A percentile compares a stretch with the other conserved stretches of the same genome.
phyloP scores from a whole-genome alignment of 2,329 filamentous ascomycete genomes.

The Fusarium brachygibbosum region DNA sequence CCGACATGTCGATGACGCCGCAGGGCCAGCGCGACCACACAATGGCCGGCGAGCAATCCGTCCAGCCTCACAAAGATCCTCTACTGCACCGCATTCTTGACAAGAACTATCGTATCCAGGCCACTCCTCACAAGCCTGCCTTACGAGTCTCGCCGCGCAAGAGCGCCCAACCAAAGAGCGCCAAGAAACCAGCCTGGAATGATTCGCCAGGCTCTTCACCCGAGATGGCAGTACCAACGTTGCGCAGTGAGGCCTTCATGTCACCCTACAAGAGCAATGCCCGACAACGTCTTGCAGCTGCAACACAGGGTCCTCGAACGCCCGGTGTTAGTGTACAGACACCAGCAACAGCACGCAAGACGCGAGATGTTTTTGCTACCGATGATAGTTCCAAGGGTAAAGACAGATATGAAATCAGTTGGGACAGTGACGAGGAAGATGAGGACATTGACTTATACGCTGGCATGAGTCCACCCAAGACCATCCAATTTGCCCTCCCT shows the following conservation, averaged over 20 bases:
- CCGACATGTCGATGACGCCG: slow-evolving; percentile 74
- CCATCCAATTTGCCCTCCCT: slow-evolving; percentile 86
- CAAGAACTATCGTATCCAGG: slow-evolving; percentile 94
- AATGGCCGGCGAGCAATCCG: slow-evolving; percentile 53
- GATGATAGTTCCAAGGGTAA: slow-evolving; percentile 47
- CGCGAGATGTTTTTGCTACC: slow-evolving; percentile 63
- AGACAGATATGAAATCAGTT: slow-evolving; percentile 70
- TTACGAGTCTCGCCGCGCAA: slow-evolving; percentile 63
- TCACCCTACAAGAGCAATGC: slow-evolving; percentile 72
- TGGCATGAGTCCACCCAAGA: slow-evolving; percentile 92
- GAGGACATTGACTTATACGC: slow-evolving; percentile 73
- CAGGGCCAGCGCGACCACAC: slow-evolving; percentile 60
- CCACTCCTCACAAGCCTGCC: slow-evolving; percentile 80
- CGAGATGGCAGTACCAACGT: slow-evolving; percentile 82
- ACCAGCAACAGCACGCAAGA: slow-evolving; percentile 66
- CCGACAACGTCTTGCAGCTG: slow-evolving; percentile 59
- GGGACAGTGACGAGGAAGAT: slow-evolving; percentile 82
- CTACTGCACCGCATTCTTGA: slow-evolving; percentile 92
- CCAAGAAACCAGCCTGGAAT: slow-evolving; percentile 61
- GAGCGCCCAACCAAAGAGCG: slow-evolving; percentile 53
- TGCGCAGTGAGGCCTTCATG: slow-evolving; percentile 88
- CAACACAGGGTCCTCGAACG: slow-evolving; percentile 70
- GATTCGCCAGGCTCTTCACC: slow-evolving; percentile 79
- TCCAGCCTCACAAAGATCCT: slow-evolving; percentile 71
- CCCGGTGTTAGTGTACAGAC: slow-evolving; percentile 91